Evolutionary conservation across 805 yeast species (phyloP), one percentile per base, ranked within the genome.

Genomic region (Nakazawaea siamensis): DNA sequence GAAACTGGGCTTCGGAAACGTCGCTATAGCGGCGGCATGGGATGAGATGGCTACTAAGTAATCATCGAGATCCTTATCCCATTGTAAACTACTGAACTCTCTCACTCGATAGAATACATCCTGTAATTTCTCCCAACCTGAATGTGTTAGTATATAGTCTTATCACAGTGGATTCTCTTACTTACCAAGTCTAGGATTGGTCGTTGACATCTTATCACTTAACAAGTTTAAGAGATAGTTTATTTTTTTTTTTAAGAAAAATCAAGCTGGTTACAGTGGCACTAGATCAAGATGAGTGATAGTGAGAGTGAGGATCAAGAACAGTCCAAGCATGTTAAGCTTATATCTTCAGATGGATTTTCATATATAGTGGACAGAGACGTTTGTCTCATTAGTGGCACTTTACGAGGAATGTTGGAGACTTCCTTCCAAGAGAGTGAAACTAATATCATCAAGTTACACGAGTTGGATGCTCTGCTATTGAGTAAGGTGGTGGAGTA

Each of bases 401-500:
- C 84, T 0, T 55, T 81, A 29, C 59, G 63, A 27, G 68, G 74
- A 26, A 66, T 83, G 82, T 50, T 80, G 24, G 54, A 54, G 42
- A 69, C 66, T 0, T 57, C 77, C 34, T 73, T 70, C 61, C 73
- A 59, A 60, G 94, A 73, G 63, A 74, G 68, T 24, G 66, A 62
- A 43, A 76, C 56, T 47, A 81, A 59, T 27, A 63, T 62, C 29
- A 74, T 86, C 29, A 60, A 53, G 16, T 50, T 79, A 7, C 65
- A 65, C 47, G 85, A 80, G 41, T 73, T 87, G 55, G 82, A 81
- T 40, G 80, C 83, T 0, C 70, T 70, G 23, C 66, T 87, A 15
- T 60, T 92, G 29, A 82, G 76, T 43, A 83, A 85, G 47, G 78
- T 90, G 9, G 80, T 84, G 27, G 97, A 90, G 47, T 90, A 92